Conservation (phyloP, 2,329 filamentous ascomycete genomes). For the Fusarium sororula region DNA sequence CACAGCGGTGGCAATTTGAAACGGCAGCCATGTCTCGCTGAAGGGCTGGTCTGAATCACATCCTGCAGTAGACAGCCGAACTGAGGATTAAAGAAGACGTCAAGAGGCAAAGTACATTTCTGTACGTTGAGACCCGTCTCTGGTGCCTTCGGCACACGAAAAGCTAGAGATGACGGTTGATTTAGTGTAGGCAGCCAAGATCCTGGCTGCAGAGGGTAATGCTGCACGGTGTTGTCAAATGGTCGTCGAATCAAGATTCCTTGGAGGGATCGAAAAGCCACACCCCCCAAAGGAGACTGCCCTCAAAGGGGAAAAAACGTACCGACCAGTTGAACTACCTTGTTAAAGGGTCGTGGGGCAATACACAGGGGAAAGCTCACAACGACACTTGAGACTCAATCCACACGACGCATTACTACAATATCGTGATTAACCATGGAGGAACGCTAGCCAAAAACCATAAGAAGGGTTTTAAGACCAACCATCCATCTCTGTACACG, state of each 20-base stretch:
- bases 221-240: conserved; percentile 36
- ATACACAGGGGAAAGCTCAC: conserved; percentile 17
- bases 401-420: background rate
- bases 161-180: background rate
- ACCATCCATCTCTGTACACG: background rate
- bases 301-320: conserved; percentile 9
- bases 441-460: background rate
- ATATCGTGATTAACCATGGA: background rate
- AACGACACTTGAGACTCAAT: conserved; percentile 23
- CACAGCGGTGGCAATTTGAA: conserved; percentile 25
- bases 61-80: conserved; percentile 26
- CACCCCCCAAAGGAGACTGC: conserved; percentile 31
- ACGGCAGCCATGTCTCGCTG: conserved; percentile 32
- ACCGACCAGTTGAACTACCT: background rate
- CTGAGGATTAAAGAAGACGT: conserved; percentile 6
- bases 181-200: conserved; percentile 8
- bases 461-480: background rate
- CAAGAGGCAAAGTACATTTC: conserved; percentile 10
- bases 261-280: conserved; percentile 27
- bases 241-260: conserved; percentile 44
- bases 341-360: conserved; percentile 37
- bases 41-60: conserved; percentile 22
- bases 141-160: conserved; percentile 6
- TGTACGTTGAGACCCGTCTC: background rate
- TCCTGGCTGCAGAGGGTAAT: conserved; percentile 25